Base-by-base conservation (phyloP, 2,329 filamentous ascomycete genomes). In the Scytalidium sp. region DNA sequence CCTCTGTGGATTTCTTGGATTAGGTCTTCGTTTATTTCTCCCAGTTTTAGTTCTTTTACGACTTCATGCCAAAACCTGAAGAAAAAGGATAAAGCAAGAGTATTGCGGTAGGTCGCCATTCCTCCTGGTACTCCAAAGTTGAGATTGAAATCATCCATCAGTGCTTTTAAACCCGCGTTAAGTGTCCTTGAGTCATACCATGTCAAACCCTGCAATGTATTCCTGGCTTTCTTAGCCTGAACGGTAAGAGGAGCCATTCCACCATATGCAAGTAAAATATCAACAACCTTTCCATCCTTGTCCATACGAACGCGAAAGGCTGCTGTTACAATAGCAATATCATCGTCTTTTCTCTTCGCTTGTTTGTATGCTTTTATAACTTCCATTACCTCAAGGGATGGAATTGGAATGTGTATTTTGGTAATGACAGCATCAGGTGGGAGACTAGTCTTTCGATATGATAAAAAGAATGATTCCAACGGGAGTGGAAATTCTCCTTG, bases 61-160 rank as follows among this genome's bases (percentile, higher is more conserved):
- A 92, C 80, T 56, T 97, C 92, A 62, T 97, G 88, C 67, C 96
- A 97, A 68, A 96, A 97, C 39, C 91, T 84, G 70, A 97, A 97
- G 70, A 97, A 97, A 75, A 97, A 94, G 2, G 91, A 85, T 47
- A 97, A 74, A 0, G 93, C 91, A 9, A 97, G 73, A 1, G 91
- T 88, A 65, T 91, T 94, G 15, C 93, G 79, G 64, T 97, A 97
- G 1, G 90, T 95, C 0, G 93, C 92, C 93, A 97, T 97, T 41
- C 93, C 93, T 55, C 93, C 93, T 0, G 93, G 93, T 1, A 97
- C 93, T 46, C 90, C 85, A 59, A 95, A 97, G 2, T 81, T 77
- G 23, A 97, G 75, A 64, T 94, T 81, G 62, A 97, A 97, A 63
- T 97, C 93, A 41, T 80, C 75, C 53, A 88, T 90, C 11, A 97